Evolutionary conservation across 176 grass and related monocot genomes (phyloP), one percentile per base, ranked within the genome.

Genomic region (Triticum turgidum): DNA sequence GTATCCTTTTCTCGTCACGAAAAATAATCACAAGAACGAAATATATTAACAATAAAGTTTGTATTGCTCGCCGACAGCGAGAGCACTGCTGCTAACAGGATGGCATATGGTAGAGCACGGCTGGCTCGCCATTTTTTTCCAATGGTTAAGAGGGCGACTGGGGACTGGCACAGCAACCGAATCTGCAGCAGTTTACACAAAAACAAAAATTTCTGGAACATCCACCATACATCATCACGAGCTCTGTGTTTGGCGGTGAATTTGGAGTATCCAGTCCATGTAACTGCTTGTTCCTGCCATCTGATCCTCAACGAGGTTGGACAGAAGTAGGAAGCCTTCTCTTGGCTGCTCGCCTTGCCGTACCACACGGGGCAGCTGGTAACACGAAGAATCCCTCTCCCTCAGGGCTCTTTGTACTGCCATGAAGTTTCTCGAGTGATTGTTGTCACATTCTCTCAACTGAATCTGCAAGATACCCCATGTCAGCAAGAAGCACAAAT

Each of bases 261-360:
- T 54, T 7, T 54, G 97, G 69, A 97, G 80, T 85, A 99, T 87
- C 94, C 97, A 99, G 82, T 98, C 96, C 8, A 93, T 81, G 12
- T 94, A 99, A 63, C 94, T 88, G 54, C 89, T 88, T 21, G 87
- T 88, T 86, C 92, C 94, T 12, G 88, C 73, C 84, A 89, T 90
- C 88, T 96, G 97, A 79, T 99, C 97, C 82, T 99, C 97, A 3
- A 94, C 65, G 12, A 99, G 91, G 77, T 94, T 99, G 58, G 88
- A 88, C 29, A 97, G 89, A 91, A 59, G 73, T 83, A 99, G 86
- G 76, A 92, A 90, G 67, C 89, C 87, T 83, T 99, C 94, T 79
- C 97, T 97, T 69, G 97, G 97, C 54, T 96, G 96, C 84, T 99
- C 97, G 15, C 94, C 94, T 71, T 99, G 92, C 52, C 92, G 92